Base-by-base conservation (phyloP, 1,139 yeast genomes). In the Sugiyamaella castrensis region DNA sequence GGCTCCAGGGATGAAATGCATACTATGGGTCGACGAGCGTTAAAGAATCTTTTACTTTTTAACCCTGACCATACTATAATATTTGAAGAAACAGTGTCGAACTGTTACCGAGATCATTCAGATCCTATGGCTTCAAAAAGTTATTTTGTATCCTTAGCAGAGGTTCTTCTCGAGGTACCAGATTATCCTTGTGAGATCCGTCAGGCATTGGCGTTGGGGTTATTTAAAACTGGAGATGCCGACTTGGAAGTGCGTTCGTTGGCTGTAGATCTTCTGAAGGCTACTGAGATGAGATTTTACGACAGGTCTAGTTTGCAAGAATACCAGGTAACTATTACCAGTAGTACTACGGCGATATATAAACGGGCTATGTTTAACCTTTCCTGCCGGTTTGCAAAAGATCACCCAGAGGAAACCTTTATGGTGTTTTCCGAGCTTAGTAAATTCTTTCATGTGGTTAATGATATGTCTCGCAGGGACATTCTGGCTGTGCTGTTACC, bases 401-500 rank as follows among this genome's bases (percentile, higher is more conserved):
- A 74, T 10, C 79, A 80, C 55, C 75, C 87, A 0, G 81, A 77
- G 24, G 81, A 78, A 48, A 78, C 81, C 9, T 78, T 76, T 55
- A 72, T 72, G 48, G 74, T 86, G 55, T 81, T 87, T 49, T 85
- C 94, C 32, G 87, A 84, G 62, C 71, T 88, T 62, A 81, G 92
- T 0, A 77, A 78, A 72, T 79, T 80, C 55, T 86, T 87, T 59
- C 82, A 81, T 56, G 68, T 76, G 16, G 94, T 86, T 4, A 79
- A 76, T 30, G 71, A 68, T 40, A 69, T 78, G 65, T 74, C 80
- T 1, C 77, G 94, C 60, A 79, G 88, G 50, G 97, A 89, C 64
- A 76, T 92, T 12, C 69, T 91, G 50, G 82, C 94, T 0, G 82
- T 91, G 29, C 68, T 92, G 49, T 72, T 87, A 10, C 97, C 98